Conservation (phyloP, 192 early-diverging fungal species). For the Coemansia sp. region DNA sequence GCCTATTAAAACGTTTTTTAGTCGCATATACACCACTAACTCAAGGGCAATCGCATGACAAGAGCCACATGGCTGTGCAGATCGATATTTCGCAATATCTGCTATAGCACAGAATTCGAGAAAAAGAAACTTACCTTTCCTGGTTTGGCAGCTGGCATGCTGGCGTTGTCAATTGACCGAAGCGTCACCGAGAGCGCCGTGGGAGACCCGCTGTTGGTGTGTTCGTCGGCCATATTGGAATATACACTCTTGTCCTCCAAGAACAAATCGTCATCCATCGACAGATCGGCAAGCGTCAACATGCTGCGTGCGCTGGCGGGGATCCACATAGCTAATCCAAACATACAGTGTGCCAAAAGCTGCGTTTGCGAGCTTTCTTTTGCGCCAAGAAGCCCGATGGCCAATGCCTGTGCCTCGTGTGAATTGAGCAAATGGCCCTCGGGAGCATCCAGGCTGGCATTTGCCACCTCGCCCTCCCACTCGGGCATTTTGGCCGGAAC, state of each 20-base stretch:
- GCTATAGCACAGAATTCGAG: background rate
- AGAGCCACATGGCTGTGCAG: background rate
- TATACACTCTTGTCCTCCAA: no score
- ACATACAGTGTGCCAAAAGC: constrained; percentile 20
- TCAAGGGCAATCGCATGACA: background rate
- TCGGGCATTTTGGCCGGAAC: constrained; percentile 32
- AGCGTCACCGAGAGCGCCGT: constrained; percentile 1
- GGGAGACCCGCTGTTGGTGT: background rate
- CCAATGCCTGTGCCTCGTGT: constrained; percentile 29
- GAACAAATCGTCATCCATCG: constrained; percentile 21
- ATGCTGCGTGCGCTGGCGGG: constrained; percentile 17
- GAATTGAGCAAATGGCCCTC: constrained; percentile 38
- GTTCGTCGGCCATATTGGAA: no score
- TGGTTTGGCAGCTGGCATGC: background rate
- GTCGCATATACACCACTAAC: constrained; percentile 5
- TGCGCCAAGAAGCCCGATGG: constrained; percentile 20
- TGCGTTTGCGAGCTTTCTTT: constrained; percentile 15
- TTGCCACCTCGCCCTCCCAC: constrained; percentile 18
- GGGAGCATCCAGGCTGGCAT: constrained; percentile 12
- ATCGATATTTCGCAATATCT: constrained; percentile 3
- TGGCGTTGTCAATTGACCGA: background rate
- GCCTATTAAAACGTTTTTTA: constrained; percentile 26
- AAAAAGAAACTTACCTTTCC: constrained; percentile 3
- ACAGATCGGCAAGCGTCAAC: constrained; percentile 40
- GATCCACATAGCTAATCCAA: constrained; percentile 44